Evolutionary conservation across 345 rosid genomes (phyloP), one percentile per base, ranked within the genome.

Genomic region (Clarkia xantiana): DNA sequence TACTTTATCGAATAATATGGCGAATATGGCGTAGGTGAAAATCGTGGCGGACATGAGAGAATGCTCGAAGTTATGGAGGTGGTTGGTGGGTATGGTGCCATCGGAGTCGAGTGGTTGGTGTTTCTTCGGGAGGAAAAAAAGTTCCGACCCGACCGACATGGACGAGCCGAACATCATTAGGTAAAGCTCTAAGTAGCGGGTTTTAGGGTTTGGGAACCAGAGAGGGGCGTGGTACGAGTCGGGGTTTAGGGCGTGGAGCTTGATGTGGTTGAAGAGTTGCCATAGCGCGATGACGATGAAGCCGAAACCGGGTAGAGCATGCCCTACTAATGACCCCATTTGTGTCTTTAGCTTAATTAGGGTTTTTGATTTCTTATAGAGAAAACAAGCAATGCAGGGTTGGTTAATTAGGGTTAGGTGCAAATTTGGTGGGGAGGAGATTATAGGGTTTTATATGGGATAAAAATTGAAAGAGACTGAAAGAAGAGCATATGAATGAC

Each of bases 11-110:
- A 89, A 67, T 14, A 80, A 1, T 2, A 85, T 57, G 16, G 95
- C 78, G 2, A 80, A 68, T 2, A 62, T 54, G 0, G 90, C 94
- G 25, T 82, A 82, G 4, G 65, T 59, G 49, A 89, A 67, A 76
- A 82, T 82, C 47, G 97, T 58, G 55, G 72, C 4, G 42, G 85
- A 76, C 29, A 89, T 80, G 11, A 73, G 58, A 12, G 95, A 71
- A 62, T 89, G 97, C 52, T 89, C 95, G 45, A 82, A 76, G 73
- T 89, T 89, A 60, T 75, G 94, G 42, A 85, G 87, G 65, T 89
- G 95, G 69, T 72, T 75, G 15, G 87, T 72, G 18, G 95, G 90
- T 38, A 85, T 80, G 55, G 94, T 80, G 20, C 87, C 83, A 41
- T 85, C 95, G 0, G 68, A 16, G 62, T 85, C 90, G 19, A 89